Evolutionary conservation across 495 filamentous ascomycete genomes (phyloP).

Genomic region (Trichocladium antarcticum): DNA sequence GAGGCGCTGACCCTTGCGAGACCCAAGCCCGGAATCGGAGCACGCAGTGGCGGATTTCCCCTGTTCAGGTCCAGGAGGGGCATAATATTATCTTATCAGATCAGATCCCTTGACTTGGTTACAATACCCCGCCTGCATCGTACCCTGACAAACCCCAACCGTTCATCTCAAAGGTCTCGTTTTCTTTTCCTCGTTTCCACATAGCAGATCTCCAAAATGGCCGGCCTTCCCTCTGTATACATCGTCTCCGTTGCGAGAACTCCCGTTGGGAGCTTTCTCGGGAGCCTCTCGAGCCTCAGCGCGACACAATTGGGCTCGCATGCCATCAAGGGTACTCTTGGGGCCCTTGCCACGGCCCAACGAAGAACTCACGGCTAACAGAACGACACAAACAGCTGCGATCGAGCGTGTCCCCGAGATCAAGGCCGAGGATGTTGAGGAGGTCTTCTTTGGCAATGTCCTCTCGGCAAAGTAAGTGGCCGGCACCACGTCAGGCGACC

Average conservation of each 20-base stretch:
- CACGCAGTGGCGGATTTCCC: no score
- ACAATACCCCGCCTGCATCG: background rate
- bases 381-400: constrained; percentile 47
- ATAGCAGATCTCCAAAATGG: constrained; percentile 15
- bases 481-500: constrained; percentile 19
- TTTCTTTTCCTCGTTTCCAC: background rate
- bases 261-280: constrained; percentile 84
- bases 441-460: constrained; percentile 97
- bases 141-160: constrained; percentile 11
- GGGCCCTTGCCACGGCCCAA: constrained; percentile 1
- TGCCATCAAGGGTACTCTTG: constrained; percentile 69
- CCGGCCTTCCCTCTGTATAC: constrained; percentile 66
- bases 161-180: constrained; percentile 3
- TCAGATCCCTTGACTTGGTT: background rate
- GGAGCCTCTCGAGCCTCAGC: constrained; percentile 73
- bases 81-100: constrained; percentile 6
- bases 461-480: constrained; percentile 80
- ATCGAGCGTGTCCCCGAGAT: constrained; percentile 75
- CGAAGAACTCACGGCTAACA: constrained; percentile 16
- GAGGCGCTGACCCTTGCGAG: background rate
- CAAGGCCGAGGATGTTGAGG: constrained; percentile 79
- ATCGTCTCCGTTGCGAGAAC: constrained; percentile 89
- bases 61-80: no score
- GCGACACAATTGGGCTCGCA: constrained; percentile 81
- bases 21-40: constrained; percentile 1